Base-by-base conservation (phyloP, 192 early-diverging fungal species). In the Mortierella antarctica region DNA sequence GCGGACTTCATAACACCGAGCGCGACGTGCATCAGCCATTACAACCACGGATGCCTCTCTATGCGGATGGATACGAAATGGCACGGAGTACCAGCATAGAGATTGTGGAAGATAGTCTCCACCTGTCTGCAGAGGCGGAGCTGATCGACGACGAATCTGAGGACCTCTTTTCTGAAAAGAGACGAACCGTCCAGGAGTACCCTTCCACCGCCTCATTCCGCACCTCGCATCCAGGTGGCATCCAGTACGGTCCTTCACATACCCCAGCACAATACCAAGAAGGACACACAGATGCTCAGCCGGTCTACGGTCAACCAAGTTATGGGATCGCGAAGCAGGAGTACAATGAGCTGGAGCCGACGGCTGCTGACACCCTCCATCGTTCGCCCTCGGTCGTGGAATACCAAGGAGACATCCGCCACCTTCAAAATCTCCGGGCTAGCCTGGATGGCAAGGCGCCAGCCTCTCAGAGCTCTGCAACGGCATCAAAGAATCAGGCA, bases 191-290 rank as follows among this genome's bases (percentile, higher is more conserved):
- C 6, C 57, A 80, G 18, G 63, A 72, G 13, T 72, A 80, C 44
- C 65, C 67, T 18, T 31, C 31, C 31, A 31, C 31, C 31, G 31
- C 31, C 31, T 18, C 57, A 39, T 7, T 23, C 47, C 52, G 31
- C 11, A 40, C 41, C 6, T 49, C 40, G 7, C 15, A 11, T 17
- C 46, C 7, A 18, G 13, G 8, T 8, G 21, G 21, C 55, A 18
- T 18, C 42, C 20, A 53, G 44, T 39, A n/a, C 1, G 53, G 60
- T n/a, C 40, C 59, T n/a, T 55, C 67, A 1, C 39, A 51, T 5
- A 23, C 21, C 1, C 73, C 73, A 5, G 54, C 65, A 4, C 65
- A 62, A 40, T 76, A 69, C 60, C 74, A 76, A 18, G 0, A 66
- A 14, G 74, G 69, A 3, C 66, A 69, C 5, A 64, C 17, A 17